phyloP scores from a whole-genome alignment of 1,139 yeast genomes.

The Candida freyschussii region DNA sequence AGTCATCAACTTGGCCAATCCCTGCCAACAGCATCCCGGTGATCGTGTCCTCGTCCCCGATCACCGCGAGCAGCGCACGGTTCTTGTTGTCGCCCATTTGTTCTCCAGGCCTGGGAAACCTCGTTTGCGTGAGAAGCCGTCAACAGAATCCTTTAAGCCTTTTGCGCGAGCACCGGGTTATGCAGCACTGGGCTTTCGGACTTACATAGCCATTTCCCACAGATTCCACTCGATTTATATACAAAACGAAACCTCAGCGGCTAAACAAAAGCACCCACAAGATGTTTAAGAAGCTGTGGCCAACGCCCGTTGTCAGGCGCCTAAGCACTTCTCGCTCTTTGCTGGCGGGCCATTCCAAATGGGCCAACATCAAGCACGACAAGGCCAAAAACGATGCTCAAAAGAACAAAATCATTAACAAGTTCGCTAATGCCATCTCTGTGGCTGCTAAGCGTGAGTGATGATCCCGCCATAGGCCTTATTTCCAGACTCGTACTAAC shows the following conservation, averaged over 20 bases:
- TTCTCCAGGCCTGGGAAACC: no score
- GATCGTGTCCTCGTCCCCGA: slow-evolving; percentile 96
- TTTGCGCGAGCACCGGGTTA: no score
- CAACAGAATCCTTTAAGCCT: no score
- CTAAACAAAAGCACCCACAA: no score
- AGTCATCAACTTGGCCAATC: slow-evolving; percentile 76
- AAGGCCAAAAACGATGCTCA: slow-evolving; percentile 90
- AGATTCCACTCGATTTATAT: no score
- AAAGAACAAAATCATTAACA: slow-evolving; percentile 64
- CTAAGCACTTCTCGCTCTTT: slow-evolving; percentile 8
- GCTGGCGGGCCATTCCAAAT: slow-evolving; percentile 73
- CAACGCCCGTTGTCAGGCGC: background rate
- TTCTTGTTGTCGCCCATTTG: slow-evolving; percentile 35
- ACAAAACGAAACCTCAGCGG: no score
- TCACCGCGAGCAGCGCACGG: slow-evolving; percentile 81
- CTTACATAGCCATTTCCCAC: no score
- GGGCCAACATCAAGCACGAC: slow-evolving; percentile 94
- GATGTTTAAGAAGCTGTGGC: background rate
- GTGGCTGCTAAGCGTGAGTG: slow-evolving; percentile 54
- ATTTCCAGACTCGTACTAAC: background rate
- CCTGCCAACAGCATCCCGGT: slow-evolving; percentile 97
- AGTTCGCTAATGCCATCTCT: slow-evolving; percentile 67
- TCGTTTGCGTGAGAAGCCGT: no score
- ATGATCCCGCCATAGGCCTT: background rate
- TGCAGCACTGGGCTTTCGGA: no score